Base-by-base conservation (phyloP, 1,284 basidiomycete species). In the Apiotrichum domesticum region DNA sequence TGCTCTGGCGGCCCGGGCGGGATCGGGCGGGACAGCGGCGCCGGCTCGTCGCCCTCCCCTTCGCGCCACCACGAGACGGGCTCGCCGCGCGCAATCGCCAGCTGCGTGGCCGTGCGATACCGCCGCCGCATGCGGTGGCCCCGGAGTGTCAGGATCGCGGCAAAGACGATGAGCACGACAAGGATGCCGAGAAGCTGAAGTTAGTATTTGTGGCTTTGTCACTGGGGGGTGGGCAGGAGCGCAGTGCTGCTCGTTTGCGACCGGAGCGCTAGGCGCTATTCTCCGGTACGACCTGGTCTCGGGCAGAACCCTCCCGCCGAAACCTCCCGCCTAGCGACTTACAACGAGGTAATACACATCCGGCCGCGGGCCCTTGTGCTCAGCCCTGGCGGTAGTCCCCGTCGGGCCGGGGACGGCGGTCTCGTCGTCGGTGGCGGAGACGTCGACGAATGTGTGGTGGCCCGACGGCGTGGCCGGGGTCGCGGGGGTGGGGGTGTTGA, bases 131-230 rank as follows among this genome's bases (percentile, higher is more conserved):
- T 59, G 33, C 68, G 62, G 48, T 68, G 66, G 3, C 65, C 63
- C 35, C 70, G 61, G 21, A 61, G 53, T 10, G 67, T 66, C 10
- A 74, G 51, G 35, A 63, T 64, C 6, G 59, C 66, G 3, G 70
- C 72, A 15, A 71, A 51, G 11, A 58, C 35, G 39, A 72, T 57
- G 14, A 74, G 60, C 33, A 69, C 56, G 37, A 71, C 63, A 11
- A 74, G 59, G 11, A 72, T 67, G 32, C 67, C 72, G n/a, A 74
- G 67, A 45, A 74, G 70, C 72, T 74, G 59, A 10, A 41, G 45
- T 39, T 39, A 39, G 37, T 8, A 39, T 13, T 39, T 7, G 37
- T 21, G 21, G 21, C 21, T 21, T 21, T 21, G 21, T 21, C 21
- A 21, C 21, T 21, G 21, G 21, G 21, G 21, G 21, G 21, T 21